phyloP scores from a whole-genome alignment of 2,329 filamentous ascomycete species.

The Ascocoryne sarcoides region DNA sequence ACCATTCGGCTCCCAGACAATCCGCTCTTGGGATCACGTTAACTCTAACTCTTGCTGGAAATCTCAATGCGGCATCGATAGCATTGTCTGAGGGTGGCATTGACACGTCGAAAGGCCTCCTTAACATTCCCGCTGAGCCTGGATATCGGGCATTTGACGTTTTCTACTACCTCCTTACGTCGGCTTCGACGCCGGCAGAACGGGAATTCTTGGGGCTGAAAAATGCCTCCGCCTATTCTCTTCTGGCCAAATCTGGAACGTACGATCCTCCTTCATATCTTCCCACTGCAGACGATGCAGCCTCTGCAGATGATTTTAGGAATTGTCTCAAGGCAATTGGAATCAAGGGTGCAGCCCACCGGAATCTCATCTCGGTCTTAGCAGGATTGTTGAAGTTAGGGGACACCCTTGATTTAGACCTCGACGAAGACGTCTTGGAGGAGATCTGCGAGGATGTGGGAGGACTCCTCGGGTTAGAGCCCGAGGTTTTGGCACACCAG shows the following conservation, averaged over 20 bases:
- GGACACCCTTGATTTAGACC: constrained; percentile 74
- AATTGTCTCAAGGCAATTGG: constrained; percentile 81
- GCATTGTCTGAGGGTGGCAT: constrained; percentile 82
- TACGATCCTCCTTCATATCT: constrained; percentile 82
- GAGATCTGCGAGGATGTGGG: constrained; percentile 85
- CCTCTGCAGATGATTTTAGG: constrained; percentile 88
- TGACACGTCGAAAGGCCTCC: constrained; percentile 69
- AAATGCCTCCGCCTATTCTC: constrained; percentile 63
- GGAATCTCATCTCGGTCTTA: constrained; percentile 76
- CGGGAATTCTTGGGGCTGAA: constrained; percentile 80
- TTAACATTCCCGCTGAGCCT: constrained; percentile 68
- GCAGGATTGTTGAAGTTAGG: constrained; percentile 86
- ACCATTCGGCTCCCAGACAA: constrained; percentile 75
- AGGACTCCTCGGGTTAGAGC: constrained; percentile 76
- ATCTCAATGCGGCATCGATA: constrained; percentile 64
- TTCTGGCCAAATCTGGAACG: constrained; percentile 76
- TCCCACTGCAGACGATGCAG: constrained; percentile 84
- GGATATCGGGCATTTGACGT: constrained; percentile 94
- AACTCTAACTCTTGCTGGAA: constrained; percentile 72
- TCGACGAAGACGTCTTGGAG: constrained; percentile 78
- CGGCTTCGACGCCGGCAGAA: constrained; percentile 81
- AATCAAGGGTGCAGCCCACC: constrained; percentile 77
- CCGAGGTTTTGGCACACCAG: constrained; percentile 68
- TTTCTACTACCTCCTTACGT: constrained; percentile 92
- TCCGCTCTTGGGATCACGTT: constrained; percentile 73